phyloP scores from a whole-genome alignment of 768 basidiomycete species.

The Guyanaporus albipodus region DNA sequence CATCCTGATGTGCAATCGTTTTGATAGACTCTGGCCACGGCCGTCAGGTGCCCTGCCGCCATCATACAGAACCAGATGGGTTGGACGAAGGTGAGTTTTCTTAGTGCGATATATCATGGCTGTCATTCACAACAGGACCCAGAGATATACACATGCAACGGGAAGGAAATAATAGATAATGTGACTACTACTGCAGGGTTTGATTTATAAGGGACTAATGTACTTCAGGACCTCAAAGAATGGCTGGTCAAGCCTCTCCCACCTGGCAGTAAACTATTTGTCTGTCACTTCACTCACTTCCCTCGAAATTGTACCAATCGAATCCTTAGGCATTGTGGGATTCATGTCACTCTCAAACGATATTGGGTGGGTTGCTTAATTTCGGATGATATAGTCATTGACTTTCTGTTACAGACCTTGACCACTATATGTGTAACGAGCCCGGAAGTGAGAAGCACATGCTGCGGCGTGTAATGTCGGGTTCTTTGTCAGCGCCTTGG shows the following conservation, averaged over 20 bases:
- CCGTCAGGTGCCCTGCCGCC: conserved; percentile 38
- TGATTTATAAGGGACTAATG: conserved; percentile 13
- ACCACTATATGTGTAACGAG: conserved; percentile 19
- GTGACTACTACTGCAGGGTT: conserved; percentile 8
- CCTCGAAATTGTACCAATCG: neutral
- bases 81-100: conserved; percentile 45
- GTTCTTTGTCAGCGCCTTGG: neutral
- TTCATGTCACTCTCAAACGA: conserved; percentile 29
- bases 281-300: conserved; percentile 7
- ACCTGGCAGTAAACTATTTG: conserved; percentile 26
- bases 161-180: conserved; percentile 20
- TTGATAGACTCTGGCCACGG: conserved; percentile 51
- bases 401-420: neutral
- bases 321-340: conserved; percentile 25
- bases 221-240: conserved; percentile 19
- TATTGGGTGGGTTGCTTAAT: conserved; percentile 19
- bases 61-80: conserved; percentile 48
- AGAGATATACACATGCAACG: conserved; percentile 14
- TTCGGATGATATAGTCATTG: neutral
- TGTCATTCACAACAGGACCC: neutral
- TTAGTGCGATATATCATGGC: neutral
- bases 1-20: neutral
- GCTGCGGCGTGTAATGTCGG: neutral
- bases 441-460: neutral
- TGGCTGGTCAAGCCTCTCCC: conserved; percentile 26